Base-by-base conservation (phyloP, 768 basidiomycete species). In the Leucogyrophana mollusca region DNA sequence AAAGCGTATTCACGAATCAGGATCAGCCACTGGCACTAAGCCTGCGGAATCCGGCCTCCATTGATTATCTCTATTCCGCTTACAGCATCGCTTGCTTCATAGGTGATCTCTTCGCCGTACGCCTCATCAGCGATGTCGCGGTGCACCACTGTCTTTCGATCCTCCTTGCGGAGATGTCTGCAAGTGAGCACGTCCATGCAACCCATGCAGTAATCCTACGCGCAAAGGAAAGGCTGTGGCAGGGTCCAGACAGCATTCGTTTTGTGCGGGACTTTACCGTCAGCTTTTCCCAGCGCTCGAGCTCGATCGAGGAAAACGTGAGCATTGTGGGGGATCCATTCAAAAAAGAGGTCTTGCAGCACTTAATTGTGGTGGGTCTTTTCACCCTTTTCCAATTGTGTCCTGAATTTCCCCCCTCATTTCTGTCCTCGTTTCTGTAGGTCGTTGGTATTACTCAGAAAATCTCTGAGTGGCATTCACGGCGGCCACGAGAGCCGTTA, bases 151-250 rank as follows among this genome's bases (percentile, higher is more conserved):
- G 62, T 44, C 41, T 64, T 9, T 43, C 51, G 4, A 49, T 50
- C 30, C 36, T 67, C 2, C 33, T 65, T 10, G 48, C 51, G 38
- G 53, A 58, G n/a, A 56, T 59, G 40, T 49, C 34, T 33, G 52
- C 59, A 14, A 46, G 59, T n/a, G 59, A 67, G 32, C 62, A 67
- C 34, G 46, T 67, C 18, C 49, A 55, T n/a, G 56, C 55, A 4
- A 30, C 62, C 9, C 55, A 53, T 24, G 44, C 47, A 11, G 42
- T 67, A 40, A 20, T 65, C 16, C 5, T 48, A 9, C 51, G 48
- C 17, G 59, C 60, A 1, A 59, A 59, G n/a, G 46, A 46, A 9
- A 40, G 36, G 5, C 56, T 57, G 20, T 62, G 61, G 61, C 56
- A 59, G n/a, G 47, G 47, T 3, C 37, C 50, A 14, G 38, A 42